These are phyloP conservation scores for Euphorbia peplus DNA, from an alignment of 345 rosid species.

Conservation along the genomic window DNA sequence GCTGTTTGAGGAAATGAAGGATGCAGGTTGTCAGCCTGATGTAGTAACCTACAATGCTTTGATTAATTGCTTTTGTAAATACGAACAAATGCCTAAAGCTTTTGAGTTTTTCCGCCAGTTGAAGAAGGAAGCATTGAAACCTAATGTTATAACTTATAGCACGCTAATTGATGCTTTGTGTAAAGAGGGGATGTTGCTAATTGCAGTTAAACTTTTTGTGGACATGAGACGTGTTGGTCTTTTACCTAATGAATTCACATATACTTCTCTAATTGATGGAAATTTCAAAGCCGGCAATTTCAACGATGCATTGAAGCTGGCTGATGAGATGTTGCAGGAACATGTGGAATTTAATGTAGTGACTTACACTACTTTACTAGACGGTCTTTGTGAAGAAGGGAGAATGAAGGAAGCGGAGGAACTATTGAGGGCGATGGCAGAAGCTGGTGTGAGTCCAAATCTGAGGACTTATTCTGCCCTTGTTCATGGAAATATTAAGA, in stretches of 20 bases:
- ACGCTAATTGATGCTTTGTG: conserved; percentile 66
- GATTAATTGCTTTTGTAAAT: conserved; percentile 64
- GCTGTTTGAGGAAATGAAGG: conserved; percentile 58
- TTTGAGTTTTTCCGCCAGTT: conserved; percentile 51
- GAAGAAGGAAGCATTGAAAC: conserved; percentile 47
- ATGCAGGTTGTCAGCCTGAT: conserved; percentile 46
- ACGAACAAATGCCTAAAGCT: conserved; percentile 37
- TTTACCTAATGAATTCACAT: conserved; percentile 64
- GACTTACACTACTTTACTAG: conserved; percentile 52
- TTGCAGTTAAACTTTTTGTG: conserved; percentile 52
- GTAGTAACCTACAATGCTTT: conserved; percentile 55
- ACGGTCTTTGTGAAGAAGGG: conserved; percentile 59
- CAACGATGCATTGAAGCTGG: conserved; percentile 52
- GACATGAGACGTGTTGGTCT: conserved; percentile 66
- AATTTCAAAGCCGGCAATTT: conserved; percentile 52
- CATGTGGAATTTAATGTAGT: conserved; percentile 48
- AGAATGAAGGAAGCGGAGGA: conserved; percentile 55
- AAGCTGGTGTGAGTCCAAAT: conserved; percentile 49
- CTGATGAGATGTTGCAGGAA: conserved; percentile 51
- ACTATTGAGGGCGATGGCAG: conserved; percentile 39
- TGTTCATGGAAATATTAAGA: conserved; percentile 57
- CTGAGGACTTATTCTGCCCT: conserved; percentile 51
- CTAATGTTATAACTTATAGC: conserved; percentile 64
- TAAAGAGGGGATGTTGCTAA: conserved; percentile 66
- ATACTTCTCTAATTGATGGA: conserved; percentile 67